Evolutionary conservation across 345 rosid species (phyloP).

Genomic region (Triadica sebifera): DNA sequence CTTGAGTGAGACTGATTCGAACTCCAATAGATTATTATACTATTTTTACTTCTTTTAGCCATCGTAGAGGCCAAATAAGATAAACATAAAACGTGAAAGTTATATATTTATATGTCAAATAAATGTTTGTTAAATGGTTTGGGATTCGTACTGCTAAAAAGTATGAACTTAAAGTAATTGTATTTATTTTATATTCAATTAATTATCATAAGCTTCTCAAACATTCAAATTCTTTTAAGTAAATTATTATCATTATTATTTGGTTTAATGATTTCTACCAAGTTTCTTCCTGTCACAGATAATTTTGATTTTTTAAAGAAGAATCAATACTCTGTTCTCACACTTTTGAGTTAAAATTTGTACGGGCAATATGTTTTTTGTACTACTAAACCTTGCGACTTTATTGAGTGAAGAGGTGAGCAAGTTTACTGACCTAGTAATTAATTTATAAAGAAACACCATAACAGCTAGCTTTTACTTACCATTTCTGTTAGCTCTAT

Average conservation of each 20-base stretch:
- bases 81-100: too few species aligned
- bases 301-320: too few species aligned
- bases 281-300: background rate
- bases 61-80: too few species aligned
- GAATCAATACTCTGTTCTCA: background rate
- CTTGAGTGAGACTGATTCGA: too few species aligned
- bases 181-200: background rate
- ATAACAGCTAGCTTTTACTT: background rate
- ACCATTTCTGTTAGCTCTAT: background rate
- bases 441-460: background rate
- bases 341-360: slow-evolving; percentile 8
- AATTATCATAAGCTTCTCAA: background rate
- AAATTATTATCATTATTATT: background rate
- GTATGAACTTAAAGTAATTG: slow-evolving; percentile 35
- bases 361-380: slow-evolving; percentile 77
- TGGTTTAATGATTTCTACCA: background rate
- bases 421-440: background rate
- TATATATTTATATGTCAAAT: too few species aligned
- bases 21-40: too few species aligned
- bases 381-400: slow-evolving; percentile 63
- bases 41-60: too few species aligned
- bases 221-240: background rate
- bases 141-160: slow-evolving; percentile 56
- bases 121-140: too few species aligned
- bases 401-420: slow-evolving; percentile 77